These are phyloP conservation scores for Phaffia tasmanica DNA, from an alignment of 768 basidiomycete genomes.

Conservation along the genomic window DNA sequence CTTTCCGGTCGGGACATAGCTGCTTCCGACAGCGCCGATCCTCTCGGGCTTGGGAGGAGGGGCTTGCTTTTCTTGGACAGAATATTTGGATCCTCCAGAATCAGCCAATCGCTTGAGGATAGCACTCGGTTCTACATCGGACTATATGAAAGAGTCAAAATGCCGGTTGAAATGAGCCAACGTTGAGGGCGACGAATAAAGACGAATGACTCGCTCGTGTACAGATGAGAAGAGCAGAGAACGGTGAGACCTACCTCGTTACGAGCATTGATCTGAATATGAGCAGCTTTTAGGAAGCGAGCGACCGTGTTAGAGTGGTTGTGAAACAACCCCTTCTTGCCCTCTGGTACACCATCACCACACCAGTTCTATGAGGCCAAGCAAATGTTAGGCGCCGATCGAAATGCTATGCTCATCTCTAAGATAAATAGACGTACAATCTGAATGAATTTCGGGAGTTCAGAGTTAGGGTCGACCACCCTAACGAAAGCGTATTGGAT, in stretches of 20 bases:
- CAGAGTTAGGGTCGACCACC: conserved; percentile 71
- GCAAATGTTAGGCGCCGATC: no score
- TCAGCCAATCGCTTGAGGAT: conserved; percentile 82
- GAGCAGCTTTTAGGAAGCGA: conserved; percentile 67
- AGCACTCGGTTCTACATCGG: conserved; percentile 63
- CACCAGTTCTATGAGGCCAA: conserved; percentile 40
- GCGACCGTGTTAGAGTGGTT: conserved; percentile 71
- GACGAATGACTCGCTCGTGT: conserved; percentile 18
- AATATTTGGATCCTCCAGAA: conserved; percentile 83
- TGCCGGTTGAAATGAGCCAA: neutral
- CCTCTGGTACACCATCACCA: conserved; percentile 88
- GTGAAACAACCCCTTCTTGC: conserved; percentile 84
- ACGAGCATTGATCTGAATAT: conserved; percentile 74
- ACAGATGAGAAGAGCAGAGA: conserved; percentile 7
- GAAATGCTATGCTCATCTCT: neutral
- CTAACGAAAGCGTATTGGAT: conserved; percentile 87
- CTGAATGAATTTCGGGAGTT: conserved; percentile 82
- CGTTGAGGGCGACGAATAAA: neutral
- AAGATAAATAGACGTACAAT: conserved; percentile 50
- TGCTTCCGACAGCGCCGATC: conserved; percentile 50
- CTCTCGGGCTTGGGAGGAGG: conserved; percentile 58
- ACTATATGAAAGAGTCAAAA: conserved; percentile 41
- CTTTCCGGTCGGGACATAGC: conserved; percentile 34
- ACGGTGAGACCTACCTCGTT: conserved; percentile 54
- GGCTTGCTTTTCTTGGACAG: conserved; percentile 56